Evolutionary conservation across 805 yeast genomes (phyloP).

Genomic region (Wilhelminamyces savonicus): DNA sequence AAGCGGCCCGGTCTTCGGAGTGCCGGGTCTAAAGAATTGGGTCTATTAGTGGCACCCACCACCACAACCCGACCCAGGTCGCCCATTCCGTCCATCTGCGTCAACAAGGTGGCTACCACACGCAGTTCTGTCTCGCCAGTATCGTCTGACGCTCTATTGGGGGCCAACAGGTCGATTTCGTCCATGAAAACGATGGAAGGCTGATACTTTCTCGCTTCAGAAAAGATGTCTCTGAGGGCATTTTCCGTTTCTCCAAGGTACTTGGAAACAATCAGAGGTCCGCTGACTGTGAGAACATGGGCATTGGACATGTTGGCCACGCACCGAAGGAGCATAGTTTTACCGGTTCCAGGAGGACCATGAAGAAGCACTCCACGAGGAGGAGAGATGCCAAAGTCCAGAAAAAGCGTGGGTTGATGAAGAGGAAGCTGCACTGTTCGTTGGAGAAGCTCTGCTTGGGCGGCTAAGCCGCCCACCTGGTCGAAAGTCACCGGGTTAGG

Average conservation of each 20-base stretch:
- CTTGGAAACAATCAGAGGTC: conserved; percentile 88
- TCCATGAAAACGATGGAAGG: conserved; percentile 88
- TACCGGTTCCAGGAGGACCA: conserved; percentile 98
- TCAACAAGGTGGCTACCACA: conserved; percentile 81
- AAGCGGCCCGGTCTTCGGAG: conserved; percentile 82
- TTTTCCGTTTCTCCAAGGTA: conserved; percentile 93
- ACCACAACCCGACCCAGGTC: conserved; percentile 60
- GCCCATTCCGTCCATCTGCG: conserved; percentile 75
- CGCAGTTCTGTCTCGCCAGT: conserved; percentile 86
- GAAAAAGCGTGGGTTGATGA: conserved; percentile 66
- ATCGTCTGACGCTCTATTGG: conserved; percentile 77
- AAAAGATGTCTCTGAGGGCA: conserved; percentile 72
- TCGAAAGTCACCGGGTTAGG: conserved; percentile 41
- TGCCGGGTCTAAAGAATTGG: conserved; percentile 63
- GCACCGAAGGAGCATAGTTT: conserved; percentile 79
- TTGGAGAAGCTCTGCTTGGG: conserved; percentile 55
- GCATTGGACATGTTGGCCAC: conserved; percentile 75
- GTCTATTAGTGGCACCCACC: conserved; percentile 71
- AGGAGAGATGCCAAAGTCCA: conserved; percentile 83
- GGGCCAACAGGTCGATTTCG: conserved; percentile 90
- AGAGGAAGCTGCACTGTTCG: conserved; percentile 77
- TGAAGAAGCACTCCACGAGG: conserved; percentile 90
- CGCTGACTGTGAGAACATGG: conserved; percentile 80
- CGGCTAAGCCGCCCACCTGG: conserved; percentile 71
- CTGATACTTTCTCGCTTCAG: conserved; percentile 78